Base-by-base conservation (phyloP, 2,329 filamentous ascomycete genomes). In the Talaromyces sp. region DNA sequence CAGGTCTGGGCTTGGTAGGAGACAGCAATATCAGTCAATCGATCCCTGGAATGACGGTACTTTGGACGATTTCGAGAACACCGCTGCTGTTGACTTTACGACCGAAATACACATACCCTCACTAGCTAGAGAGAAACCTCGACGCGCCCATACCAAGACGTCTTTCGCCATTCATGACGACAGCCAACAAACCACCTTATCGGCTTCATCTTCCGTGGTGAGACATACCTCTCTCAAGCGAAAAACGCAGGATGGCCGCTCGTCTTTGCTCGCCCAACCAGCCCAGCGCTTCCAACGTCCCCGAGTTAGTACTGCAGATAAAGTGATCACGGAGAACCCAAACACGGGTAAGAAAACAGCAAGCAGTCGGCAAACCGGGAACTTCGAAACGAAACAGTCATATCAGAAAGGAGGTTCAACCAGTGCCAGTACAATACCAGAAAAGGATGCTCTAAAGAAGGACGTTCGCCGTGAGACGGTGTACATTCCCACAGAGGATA, bases 401-500 rank as follows among this genome's bases (percentile, higher is more conserved):
- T 32, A 31, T 10, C 61, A 65, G 35, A 65, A 58, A 43, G 64
- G 67, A 21, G 58, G 57, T 14, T 60, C 56, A 6, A 57, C 48
- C 12, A 53, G 24, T 43, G 35, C 61, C 60, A 3, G 41, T 53
- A 41, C 12, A 17, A n/a, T 14, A 55, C 48, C 35, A 9, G 46
- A 62, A 17, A 63, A 63, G 7, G 62, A 71, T 53, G 53, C 7
- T 8, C 55, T 72, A 24, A 75, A 72, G 56, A 72, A 65, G 41
- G 65, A 70, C 31, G 66, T 72, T 24, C 71, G 73, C 43, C 71
- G 73, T 26, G 69, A 72, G 31, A 77, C 74, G 2, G 69, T 78
- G 17, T 78, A 77, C 61, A 75, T 79, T 29, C 75, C 77, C 0
- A 68, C 72, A 0, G 75, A 79, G 43, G 74, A 79, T 61, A 74